Percentiles rank a stretch among this genome's conserved stretches.
Conservation (phyloP, 1,284 basidiomycete genomes). For the Cryptococcus sp. region DNA sequence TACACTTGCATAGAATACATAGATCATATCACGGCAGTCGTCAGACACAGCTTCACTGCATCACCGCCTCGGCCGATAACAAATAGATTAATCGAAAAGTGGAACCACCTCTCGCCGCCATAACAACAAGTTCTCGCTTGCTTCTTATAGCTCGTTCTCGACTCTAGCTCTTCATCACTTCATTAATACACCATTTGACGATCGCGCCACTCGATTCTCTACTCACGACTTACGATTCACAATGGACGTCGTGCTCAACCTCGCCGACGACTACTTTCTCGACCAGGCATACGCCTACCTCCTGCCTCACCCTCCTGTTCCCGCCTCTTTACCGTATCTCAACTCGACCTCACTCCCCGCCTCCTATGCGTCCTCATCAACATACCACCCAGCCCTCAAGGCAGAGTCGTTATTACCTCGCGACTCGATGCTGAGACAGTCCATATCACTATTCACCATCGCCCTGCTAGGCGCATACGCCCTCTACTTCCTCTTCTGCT, state of each 20-base stretch:
- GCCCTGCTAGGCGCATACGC: slow-evolving; percentile 78
- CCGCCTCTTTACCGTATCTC: slow-evolving; percentile 34
- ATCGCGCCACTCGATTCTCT: too few relatives aligned
- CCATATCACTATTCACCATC: slow-evolving; percentile 70
- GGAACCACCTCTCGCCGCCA: too few relatives aligned
- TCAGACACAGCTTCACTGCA: too few relatives aligned
- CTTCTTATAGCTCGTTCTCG: background rate
- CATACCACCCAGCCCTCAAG: slow-evolving; percentile 19
- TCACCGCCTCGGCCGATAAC: too few relatives aligned
- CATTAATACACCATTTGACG: too few relatives aligned
- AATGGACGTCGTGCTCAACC: slow-evolving; percentile 79
- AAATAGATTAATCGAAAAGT: too few relatives aligned
- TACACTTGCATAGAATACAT: too few relatives aligned
- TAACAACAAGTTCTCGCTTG: background rate
- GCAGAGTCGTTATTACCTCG: slow-evolving; percentile 55
- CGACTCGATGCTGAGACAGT: slow-evolving; percentile 75
- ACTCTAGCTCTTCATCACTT: background rate
- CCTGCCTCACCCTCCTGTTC: slow-evolving; percentile 61
- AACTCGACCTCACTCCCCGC: slow-evolving; percentile 39
- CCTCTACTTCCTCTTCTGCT: slow-evolving; percentile 85
- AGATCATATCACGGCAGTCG: too few relatives aligned
- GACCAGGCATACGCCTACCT: slow-evolving; percentile 76
- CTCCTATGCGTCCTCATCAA: slow-evolving; percentile 27
- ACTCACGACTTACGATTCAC: slow-evolving; percentile 11
- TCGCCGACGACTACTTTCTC: slow-evolving; percentile 72